phyloP scores from a whole-genome alignment of 345 rosid genomes.

The Bretschneidera sinensis region DNA sequence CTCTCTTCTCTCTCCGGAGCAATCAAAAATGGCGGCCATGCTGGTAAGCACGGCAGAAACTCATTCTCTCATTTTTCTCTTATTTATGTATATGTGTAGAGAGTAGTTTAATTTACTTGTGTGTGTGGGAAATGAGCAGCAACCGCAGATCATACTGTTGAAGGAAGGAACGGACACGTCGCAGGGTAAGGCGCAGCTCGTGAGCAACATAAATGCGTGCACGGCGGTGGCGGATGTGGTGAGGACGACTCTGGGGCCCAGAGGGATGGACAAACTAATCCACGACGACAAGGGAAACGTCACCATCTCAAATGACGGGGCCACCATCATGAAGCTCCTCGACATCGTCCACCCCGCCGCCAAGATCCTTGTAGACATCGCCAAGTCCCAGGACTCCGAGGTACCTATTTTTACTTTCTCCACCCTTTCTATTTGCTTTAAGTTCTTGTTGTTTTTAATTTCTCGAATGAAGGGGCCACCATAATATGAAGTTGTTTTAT shows the following conservation, averaged over 20 bases:
- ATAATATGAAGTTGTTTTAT: too few species aligned
- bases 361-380: conserved; percentile 98
- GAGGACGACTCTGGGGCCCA: conserved; percentile 91
- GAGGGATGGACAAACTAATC: conserved; percentile 98
- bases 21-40: conserved; percentile 44
- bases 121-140: conserved; percentile 42
- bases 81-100: background rate
- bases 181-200: conserved; percentile 90
- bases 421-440: background rate
- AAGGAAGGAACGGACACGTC: conserved; percentile 99
- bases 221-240: conserved; percentile 87
- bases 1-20: background rate
- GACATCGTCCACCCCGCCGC: conserved; percentile 96
- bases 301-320: conserved; percentile 97
- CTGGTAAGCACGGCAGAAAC: conserved; percentile 21
- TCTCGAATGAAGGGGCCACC: too few species aligned
- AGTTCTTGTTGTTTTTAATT: too few species aligned
- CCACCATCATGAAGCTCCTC: conserved; percentile 97
- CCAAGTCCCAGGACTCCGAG: conserved; percentile 99
- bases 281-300: conserved; percentile 92
- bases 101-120: background rate
- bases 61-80: conserved; percentile 3
- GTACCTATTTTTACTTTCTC: conserved; percentile 18
- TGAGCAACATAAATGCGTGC: conserved; percentile 97
- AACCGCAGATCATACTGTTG: conserved; percentile 95